Base-by-base conservation (phyloP, 75 land plant genomes). In the Picea glauca region DNA sequence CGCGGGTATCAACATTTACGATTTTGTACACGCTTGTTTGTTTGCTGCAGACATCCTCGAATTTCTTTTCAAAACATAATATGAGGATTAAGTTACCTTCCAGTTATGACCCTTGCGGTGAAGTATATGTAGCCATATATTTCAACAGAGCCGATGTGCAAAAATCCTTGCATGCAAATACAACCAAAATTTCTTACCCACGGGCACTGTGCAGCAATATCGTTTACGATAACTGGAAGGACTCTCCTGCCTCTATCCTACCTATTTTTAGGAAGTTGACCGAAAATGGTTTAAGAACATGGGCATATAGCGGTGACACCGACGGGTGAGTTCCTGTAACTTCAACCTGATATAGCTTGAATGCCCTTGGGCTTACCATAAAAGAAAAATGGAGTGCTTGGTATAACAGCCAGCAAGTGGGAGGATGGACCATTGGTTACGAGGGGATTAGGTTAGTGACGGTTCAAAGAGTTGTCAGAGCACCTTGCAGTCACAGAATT, bases 101-200 rank as follows among this genome's bases (percentile, higher is more conserved):
- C 4, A 2, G 40, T 38, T 18, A 77, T 90, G 59, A 73, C 85
- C 33, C 90, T 82, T 58, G 91, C 86, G 2, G 13, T 85, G 89
- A 84, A 84, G 81, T 77, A 93, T 91, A 91, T 56, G 83, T 75
- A 32, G 81, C 81, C 60, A 61, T 23, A 13, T 94, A 88, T 72
- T 88, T 91, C 82, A 94, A 92, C 80, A 78, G 90, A 58, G 80
- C 58, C 5, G 94, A 92, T 63, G 96, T 94, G 60, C 94, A 94
- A 62, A 82, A 65, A 77, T 92, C 96, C 26, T 80, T 94, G 75
- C 94, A 94, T 82, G 92, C 94, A 68, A 94, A 94, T 64, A 65
- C 76, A 26, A 90, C 96, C 15, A 81, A 64, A 3, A 65, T 90
- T 40, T 66, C 86, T 32, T 88, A 88, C 62, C 84, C 84, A 12